Evolutionary conservation across 768 basidiomycete genomes (phyloP).

Genomic region (Termitomyces sp.): DNA sequence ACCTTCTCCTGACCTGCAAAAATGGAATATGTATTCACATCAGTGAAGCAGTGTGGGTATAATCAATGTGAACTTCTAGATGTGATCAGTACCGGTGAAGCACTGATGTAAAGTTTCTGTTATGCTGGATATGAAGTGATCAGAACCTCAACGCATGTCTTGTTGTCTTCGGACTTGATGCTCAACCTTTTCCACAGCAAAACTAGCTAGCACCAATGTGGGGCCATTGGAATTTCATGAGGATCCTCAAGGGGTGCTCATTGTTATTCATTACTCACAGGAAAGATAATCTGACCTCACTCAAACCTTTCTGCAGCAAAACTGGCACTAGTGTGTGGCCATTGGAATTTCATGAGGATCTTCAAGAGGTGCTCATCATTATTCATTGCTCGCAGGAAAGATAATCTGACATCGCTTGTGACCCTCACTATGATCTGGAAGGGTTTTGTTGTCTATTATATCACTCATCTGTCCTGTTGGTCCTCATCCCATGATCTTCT

Average conservation of each 20-base stretch:
- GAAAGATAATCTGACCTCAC: slow-evolving; percentile 19
- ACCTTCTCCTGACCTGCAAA: neutral
- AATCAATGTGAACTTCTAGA: no score
- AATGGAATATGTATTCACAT: neutral
- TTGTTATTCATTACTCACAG: no score
- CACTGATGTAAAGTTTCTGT: no score
- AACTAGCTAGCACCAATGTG: no score
- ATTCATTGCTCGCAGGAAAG: no score
- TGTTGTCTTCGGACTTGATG: no score
- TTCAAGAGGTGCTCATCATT: slow-evolving; percentile 41
- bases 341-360: slow-evolving; percentile 44
- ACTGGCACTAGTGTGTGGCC: no score
- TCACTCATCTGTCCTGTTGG: neutral
- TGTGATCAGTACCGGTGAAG: no score
- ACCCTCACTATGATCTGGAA: slow-evolving; percentile 48
- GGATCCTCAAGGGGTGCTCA: slow-evolving; percentile 45
- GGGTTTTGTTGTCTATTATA: slow-evolving; percentile 25
- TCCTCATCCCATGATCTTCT: neutral
- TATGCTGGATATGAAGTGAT: slow-evolving; percentile 39
- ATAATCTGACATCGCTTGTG: slow-evolving; percentile 25
- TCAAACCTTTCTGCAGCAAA: no score
- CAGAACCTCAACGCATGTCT: slow-evolving; percentile 23
- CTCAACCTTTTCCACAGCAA: no score
- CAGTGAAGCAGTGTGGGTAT: neutral
- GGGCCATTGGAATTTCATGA: slow-evolving; percentile 46